Percentiles rank a stretch among this genome's conserved stretches.
These are phyloP conservation scores for Calophaca sinica DNA, from an alignment of 306 rosid species.

Conservation along the genomic window DNA sequence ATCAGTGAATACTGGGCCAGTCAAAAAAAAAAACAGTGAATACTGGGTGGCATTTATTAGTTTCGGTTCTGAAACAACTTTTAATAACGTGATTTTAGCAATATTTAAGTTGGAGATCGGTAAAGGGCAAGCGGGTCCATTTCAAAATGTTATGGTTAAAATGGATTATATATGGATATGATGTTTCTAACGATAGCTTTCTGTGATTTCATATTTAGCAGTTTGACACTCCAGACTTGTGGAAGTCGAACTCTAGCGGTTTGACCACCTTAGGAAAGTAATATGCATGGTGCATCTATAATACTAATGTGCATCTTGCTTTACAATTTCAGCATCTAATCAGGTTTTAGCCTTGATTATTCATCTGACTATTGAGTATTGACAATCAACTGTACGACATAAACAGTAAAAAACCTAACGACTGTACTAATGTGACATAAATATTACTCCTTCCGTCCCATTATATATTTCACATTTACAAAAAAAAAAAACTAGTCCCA, in stretches of 20 bases:
- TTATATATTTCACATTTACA: too few relatives aligned
- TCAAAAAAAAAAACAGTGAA: too few relatives aligned
- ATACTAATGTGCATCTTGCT: neutral
- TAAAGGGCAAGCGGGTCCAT: neutral
- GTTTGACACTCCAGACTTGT: neutral
- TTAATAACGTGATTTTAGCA: too few relatives aligned
- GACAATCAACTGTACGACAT: neutral
- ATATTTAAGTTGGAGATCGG: too few relatives aligned
- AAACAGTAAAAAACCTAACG: neutral
- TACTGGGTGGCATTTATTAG: too few relatives aligned
- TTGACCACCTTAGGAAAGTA: neutral
- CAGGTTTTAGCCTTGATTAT: conserved; percentile 16
- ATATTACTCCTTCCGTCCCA: too few relatives aligned
- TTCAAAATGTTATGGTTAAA: neutral
- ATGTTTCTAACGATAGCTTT: neutral
- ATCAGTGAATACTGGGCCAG: too few relatives aligned
- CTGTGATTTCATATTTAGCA: conserved; percentile 2
- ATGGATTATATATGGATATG: neutral
- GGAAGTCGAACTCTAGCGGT: too few relatives aligned
- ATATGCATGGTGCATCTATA: neutral
- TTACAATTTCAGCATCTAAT: conserved; percentile 19
- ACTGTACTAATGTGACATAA: conserved; percentile 24
- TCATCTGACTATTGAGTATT: neutral
- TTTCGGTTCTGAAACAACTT: too few relatives aligned
- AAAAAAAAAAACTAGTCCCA: too few relatives aligned